These are phyloP conservation scores for Penicillium sp. DNA, from an alignment of 2,329 filamentous ascomycete species.

Conservation along the genomic window DNA sequence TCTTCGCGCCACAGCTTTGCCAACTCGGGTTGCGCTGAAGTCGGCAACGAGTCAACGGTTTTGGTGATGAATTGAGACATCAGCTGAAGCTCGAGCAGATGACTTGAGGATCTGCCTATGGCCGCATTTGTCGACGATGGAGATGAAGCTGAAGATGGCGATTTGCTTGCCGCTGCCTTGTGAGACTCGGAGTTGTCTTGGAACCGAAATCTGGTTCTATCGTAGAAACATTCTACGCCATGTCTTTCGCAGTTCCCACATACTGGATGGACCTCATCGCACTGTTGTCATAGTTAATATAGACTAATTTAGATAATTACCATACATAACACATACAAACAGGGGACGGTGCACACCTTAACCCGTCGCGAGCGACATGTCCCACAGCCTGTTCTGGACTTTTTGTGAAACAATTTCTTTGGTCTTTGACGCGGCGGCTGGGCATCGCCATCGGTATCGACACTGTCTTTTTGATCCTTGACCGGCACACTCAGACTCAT, in stretches of 20 bases:
- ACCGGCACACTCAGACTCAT: not conserved
- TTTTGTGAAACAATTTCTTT: constrained; percentile 9
- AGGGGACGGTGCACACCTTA: constrained; percentile 11
- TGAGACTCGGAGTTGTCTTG: too few species aligned
- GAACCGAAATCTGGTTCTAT: constrained; percentile 3
- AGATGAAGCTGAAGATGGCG: not conserved
- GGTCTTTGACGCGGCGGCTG: not conserved
- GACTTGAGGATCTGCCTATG: constrained; percentile 4
- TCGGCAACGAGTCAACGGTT: constrained; percentile 8
- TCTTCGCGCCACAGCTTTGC: constrained; percentile 8
- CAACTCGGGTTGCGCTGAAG: constrained; percentile 4
- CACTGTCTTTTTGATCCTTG: not conserved
- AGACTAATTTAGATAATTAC: not conserved
- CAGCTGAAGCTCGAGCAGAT: constrained; percentile 15
- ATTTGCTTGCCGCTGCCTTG: not conserved
- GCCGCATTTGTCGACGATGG: not conserved
- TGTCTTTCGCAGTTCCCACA: constrained; percentile 16
- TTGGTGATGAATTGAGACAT: constrained; percentile 8
- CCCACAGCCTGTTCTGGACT: constrained; percentile 16
- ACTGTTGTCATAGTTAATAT: constrained; percentile 6
- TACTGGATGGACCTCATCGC: constrained; percentile 16
- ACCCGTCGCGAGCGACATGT: constrained; percentile 17
- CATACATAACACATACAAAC: not conserved
- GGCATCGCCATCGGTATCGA: not conserved
- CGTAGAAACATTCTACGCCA: constrained; percentile 15